Evolutionary conservation across 2,329 filamentous ascomycete species (phyloP).

Genomic region (Cladosporium sp.): DNA sequence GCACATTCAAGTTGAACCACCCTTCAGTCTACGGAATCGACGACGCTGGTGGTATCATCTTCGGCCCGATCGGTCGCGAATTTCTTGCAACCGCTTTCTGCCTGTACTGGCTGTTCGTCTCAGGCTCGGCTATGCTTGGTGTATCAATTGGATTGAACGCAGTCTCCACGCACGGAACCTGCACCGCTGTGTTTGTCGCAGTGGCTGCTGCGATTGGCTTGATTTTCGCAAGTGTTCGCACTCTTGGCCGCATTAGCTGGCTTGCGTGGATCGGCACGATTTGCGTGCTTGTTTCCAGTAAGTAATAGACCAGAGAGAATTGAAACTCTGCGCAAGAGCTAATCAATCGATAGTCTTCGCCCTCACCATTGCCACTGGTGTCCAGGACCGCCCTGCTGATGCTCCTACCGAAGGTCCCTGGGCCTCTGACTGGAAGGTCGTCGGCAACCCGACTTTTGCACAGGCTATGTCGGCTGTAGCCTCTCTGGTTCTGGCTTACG

Average conservation of each 20-base stretch:
- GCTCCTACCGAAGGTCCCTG: slow-evolving; percentile 28
- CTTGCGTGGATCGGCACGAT: slow-evolving; percentile 34
- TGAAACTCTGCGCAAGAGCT: neutral
- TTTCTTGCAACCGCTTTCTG: slow-evolving; percentile 34
- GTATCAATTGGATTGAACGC: slow-evolving; percentile 16
- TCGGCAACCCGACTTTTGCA: slow-evolving; percentile 13
- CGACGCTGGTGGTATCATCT: slow-evolving; percentile 52
- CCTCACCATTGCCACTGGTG: slow-evolving; percentile 32
- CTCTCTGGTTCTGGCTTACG: slow-evolving; percentile 36
- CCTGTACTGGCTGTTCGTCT: slow-evolving; percentile 9
- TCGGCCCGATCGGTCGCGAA: slow-evolving; percentile 49
- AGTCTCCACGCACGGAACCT: slow-evolving; percentile 27
- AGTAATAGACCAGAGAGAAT: neutral
- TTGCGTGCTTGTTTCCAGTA: slow-evolving; percentile 21
- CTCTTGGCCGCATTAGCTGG: slow-evolving; percentile 32
- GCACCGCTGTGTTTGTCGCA: slow-evolving; percentile 40
- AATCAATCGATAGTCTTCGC: slow-evolving; percentile 20
- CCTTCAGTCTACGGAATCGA: slow-evolving; percentile 56
- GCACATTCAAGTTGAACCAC: slow-evolving; percentile 51
- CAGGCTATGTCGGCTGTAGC: slow-evolving; percentile 16
- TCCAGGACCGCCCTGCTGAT: slow-evolving; percentile 33
- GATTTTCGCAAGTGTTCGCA: slow-evolving; percentile 33
- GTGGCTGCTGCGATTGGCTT: slow-evolving; percentile 40
- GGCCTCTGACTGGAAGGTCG: slow-evolving; percentile 27
- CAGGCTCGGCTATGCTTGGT: slow-evolving; percentile 9